phyloP scores from a whole-genome alignment of 768 basidiomycete species.

The Pleurotus eryngii region DNA sequence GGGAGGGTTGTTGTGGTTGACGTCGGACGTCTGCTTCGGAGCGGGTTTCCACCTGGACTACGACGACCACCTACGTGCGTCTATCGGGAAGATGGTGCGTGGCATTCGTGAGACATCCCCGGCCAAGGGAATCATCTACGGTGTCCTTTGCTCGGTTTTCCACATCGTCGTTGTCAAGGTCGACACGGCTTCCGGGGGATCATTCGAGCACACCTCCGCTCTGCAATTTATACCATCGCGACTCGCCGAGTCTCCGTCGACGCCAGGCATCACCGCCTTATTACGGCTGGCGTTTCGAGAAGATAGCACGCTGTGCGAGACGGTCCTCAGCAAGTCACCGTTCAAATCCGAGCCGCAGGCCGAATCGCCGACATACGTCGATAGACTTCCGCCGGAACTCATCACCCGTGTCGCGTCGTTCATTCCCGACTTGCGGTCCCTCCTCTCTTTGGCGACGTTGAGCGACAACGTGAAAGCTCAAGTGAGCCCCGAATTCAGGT shows the following conservation, averaged over 20 bases:
- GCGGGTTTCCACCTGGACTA: slow-evolving; percentile 19
- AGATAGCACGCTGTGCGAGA: background rate
- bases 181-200: background rate
- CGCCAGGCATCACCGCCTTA: slow-evolving; percentile 13
- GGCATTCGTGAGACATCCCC: background rate
- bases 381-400: background rate
- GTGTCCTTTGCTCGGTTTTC: slow-evolving; percentile 17
- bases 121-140: slow-evolving; percentile 3
- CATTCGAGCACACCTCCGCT: background rate
- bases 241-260: slow-evolving; percentile 5
- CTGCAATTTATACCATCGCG: slow-evolving; percentile 2
- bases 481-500: background rate
- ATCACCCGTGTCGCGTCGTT: background rate
- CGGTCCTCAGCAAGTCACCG: background rate
- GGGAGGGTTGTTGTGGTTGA: background rate
- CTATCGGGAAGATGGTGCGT: background rate
- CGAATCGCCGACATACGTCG: background rate
- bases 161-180: slow-evolving; percentile 18
- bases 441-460: background rate
- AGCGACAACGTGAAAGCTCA: background rate
- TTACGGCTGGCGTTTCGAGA: slow-evolving; percentile 7
- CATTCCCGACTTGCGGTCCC: background rate
- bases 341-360: background rate
- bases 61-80: slow-evolving; percentile 9
- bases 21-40: slow-evolving; percentile 9